Conservation (phyloP, 208 protist genomes). For the Acanthamoeba triangularis region DNA sequence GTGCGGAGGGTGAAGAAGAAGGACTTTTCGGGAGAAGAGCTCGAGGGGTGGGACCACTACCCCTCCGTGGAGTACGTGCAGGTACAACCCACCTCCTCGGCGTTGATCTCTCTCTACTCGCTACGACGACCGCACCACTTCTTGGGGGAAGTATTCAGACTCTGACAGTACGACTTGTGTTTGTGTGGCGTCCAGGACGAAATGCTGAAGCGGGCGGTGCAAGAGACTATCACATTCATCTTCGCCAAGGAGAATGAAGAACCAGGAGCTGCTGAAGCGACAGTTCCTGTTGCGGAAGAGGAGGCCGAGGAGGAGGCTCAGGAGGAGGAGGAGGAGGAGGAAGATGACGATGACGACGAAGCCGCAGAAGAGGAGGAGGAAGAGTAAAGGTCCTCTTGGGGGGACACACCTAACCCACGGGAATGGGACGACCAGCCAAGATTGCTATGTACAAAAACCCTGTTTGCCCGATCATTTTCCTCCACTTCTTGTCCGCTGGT, state of each 20-base stretch:
- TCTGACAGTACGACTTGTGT: no score
- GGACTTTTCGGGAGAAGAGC: slow-evolving; percentile 47
- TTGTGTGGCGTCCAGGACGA: slow-evolving; percentile 54
- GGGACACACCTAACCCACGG: neutral
- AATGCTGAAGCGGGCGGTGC: neutral
- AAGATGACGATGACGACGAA: neutral
- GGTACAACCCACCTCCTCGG: neutral
- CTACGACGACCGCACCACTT: neutral
- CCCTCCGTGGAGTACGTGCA: slow-evolving; percentile 26
- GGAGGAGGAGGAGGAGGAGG: neutral
- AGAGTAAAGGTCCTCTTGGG: neutral
- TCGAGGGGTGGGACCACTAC: slow-evolving; percentile 52
- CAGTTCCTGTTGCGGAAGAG: neutral
- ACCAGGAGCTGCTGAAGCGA: neutral
- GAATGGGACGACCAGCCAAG: no score
- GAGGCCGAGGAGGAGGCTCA: neutral
- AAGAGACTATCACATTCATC: slow-evolving; percentile 53
- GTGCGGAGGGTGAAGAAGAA: slow-evolving; percentile 57
- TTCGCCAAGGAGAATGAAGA: slow-evolving; percentile 47
- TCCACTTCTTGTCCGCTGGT: no score
- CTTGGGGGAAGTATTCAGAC: neutral
- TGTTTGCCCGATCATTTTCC: no score
- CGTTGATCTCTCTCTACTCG: neutral
- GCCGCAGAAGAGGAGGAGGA: neutral
- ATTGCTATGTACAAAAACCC: no score